A percentile compares a stretch with the other conserved stretches of the same genome.
These are phyloP conservation scores for Melastoma candidum DNA, from an alignment of 441 rosid species.

Conservation along the genomic window DNA sequence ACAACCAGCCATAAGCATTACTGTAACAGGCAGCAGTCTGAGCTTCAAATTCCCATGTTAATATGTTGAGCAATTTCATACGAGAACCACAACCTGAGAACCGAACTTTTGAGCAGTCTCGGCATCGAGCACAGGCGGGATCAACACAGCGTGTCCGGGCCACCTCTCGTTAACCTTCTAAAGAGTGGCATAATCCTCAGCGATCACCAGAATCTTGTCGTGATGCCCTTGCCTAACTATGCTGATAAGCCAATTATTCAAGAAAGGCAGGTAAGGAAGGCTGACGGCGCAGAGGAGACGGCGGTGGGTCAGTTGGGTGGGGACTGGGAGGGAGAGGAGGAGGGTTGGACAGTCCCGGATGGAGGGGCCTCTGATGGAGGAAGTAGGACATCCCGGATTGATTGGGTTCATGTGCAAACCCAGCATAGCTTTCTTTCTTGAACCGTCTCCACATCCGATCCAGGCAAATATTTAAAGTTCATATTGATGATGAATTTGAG, in stretches of 20 bases:
- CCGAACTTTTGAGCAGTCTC: conserved; percentile 77
- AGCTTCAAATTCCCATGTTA: not conserved
- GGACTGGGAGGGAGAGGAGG: conserved; percentile 39
- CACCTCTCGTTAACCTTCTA: conserved; percentile 56
- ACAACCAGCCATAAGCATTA: not conserved
- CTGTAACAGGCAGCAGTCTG: not conserved
- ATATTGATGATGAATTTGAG: too few relatives aligned
- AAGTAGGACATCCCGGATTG: conserved; percentile 22
- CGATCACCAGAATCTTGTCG: conserved; percentile 77
- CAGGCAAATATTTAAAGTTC: too few relatives aligned
- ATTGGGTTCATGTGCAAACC: too few relatives aligned
- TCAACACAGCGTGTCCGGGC: conserved; percentile 92
- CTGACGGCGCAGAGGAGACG: conserved; percentile 61
- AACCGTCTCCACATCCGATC: too few relatives aligned
- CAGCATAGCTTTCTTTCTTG: too few relatives aligned
- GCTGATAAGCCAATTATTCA: conserved; percentile 83
- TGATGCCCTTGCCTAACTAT: conserved; percentile 65
- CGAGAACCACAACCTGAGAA: conserved; percentile 47
- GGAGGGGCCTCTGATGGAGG: conserved; percentile 62
- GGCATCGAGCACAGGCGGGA: conserved; percentile 78
- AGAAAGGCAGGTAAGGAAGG: conserved; percentile 69
- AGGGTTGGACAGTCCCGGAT: conserved; percentile 24
- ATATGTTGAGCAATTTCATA: not conserved
- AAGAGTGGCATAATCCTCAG: conserved; percentile 89
- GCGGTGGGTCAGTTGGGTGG: conserved; percentile 37